These are phyloP conservation scores for Caryopteris hybrid DNA, from an alignment of 305 asterid genomes.

Conservation along the genomic window DNA sequence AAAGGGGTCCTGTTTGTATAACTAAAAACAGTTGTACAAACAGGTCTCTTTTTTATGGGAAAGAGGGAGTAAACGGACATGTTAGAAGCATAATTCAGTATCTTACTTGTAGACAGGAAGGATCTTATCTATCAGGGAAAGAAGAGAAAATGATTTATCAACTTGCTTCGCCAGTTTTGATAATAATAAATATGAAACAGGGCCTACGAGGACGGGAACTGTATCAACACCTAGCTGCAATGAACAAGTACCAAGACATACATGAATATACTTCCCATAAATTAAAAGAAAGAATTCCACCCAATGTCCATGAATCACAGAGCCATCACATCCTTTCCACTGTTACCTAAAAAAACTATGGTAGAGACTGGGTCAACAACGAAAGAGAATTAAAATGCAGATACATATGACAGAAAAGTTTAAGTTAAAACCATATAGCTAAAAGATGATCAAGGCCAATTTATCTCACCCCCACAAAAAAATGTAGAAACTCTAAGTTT, in stretches of 20 bases:
- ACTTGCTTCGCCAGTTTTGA: constrained; percentile 62
- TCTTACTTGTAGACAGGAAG: constrained; percentile 68
- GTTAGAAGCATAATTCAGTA: constrained; percentile 2
- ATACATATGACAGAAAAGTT: neutral
- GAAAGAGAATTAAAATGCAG: neutral
- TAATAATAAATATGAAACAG: constrained; percentile 53
- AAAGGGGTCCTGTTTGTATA: no score
- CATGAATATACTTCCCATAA: neutral
- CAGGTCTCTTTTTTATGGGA: no score
- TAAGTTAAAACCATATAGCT: neutral
- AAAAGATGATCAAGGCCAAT: neutral
- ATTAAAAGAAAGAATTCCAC: neutral
- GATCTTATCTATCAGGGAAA: constrained; percentile 49
- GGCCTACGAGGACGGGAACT: constrained; percentile 61
- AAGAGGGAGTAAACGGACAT: no score
- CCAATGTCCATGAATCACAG: neutral
- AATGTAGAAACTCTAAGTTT: neutral
- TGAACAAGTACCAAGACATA: constrained; percentile 3
- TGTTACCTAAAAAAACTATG: neutral
- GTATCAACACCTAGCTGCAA: constrained; percentile 63
- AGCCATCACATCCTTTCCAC: neutral
- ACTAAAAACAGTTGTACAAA: no score
- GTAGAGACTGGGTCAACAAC: neutral
- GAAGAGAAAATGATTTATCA: constrained; percentile 49
- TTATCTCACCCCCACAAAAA: neutral